Evolutionary conservation across 495 filamentous ascomycete genomes (phyloP), one percentile per base, ranked within the genome.

Genomic region (Talaromyces borbonicus): DNA sequence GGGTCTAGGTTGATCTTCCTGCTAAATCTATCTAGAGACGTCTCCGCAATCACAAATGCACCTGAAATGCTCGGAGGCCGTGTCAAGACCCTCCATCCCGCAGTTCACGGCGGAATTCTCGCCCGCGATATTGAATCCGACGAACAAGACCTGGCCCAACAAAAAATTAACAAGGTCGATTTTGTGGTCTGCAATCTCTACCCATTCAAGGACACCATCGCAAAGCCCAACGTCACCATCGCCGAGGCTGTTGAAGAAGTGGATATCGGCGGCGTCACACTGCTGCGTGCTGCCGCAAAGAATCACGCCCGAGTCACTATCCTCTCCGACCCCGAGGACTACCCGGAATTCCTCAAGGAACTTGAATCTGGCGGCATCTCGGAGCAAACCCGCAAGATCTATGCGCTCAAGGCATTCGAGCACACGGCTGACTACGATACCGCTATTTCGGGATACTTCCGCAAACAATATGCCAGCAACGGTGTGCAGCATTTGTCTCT

Each of bases 171-270:
- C 68, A 97, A 96, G 73, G 87, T 98, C 36, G 90, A 97, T 77
- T 98, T 84, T 58, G 90, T 97, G 49, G 84, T 97, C 57, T 97
- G 92, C 83, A 98, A 98, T 69, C 74, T 98, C 19, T 97, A 96
- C 64, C 90, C 90, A 9, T 97, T 98, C 79, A 94, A 95, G 73
- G 88, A 96, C 58, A 96, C 93, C 37, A 78, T 97, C 48, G 84
- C 89, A 48, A 93, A 95, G 73, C 80, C 92, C 71, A 94, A 95
- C 57, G 93, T 97, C 52, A 96, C 90, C 40, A 83, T 98, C 50
- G 76, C 84, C 18, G 92, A 98, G 66, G 92, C 92, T 38, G 90
- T 98, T 16, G 92, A 98, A 68, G 92, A 97, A 71, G 89, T 98
- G 49, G 92, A 98, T 71, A 94, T 98, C 58, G 90, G 90, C 48